phyloP scores from a whole-genome alignment of 495 filamentous ascomycete genomes.

The Beverwykella pulmonaria region DNA sequence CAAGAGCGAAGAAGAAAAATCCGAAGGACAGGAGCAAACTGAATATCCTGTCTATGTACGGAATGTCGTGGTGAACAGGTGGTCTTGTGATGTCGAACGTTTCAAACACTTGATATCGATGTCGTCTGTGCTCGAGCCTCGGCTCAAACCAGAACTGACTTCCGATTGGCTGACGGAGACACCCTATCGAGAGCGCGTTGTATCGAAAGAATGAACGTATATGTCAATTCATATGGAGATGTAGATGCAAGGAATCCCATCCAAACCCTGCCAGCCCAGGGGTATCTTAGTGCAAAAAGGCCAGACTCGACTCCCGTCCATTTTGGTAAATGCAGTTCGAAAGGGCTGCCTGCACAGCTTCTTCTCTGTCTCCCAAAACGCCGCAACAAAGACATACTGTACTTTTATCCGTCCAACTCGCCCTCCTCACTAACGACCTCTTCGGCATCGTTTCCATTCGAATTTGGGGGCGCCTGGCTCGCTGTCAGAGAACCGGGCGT shows the following conservation, averaged over 20 bases:
- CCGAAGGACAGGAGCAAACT: background rate
- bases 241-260: background rate
- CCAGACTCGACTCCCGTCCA: background rate
- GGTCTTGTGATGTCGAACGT: background rate
- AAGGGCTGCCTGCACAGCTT: background rate
- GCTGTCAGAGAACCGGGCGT: slow-evolving; percentile 7
- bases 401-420: slow-evolving; percentile 23
- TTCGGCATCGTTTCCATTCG: background rate
- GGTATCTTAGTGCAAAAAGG: background rate
- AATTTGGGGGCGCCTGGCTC: background rate
- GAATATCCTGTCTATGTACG: no score
- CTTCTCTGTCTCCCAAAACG: background rate
- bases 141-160: no score
- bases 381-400: background rate
- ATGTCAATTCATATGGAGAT: background rate
- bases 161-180: background rate
- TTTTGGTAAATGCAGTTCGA: background rate
- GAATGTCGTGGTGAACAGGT: no score
- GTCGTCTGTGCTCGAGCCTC: background rate
- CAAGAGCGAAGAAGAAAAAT: background rate
- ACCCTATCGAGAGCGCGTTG: background rate
- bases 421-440: slow-evolving; percentile 26
- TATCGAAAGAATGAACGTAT: background rate
- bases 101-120: background rate
- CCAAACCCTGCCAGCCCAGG: slow-evolving; percentile 12